Evolutionary conservation across 495 filamentous ascomycete genomes (phyloP).

Genomic region (Penicillium subrubescens): DNA sequence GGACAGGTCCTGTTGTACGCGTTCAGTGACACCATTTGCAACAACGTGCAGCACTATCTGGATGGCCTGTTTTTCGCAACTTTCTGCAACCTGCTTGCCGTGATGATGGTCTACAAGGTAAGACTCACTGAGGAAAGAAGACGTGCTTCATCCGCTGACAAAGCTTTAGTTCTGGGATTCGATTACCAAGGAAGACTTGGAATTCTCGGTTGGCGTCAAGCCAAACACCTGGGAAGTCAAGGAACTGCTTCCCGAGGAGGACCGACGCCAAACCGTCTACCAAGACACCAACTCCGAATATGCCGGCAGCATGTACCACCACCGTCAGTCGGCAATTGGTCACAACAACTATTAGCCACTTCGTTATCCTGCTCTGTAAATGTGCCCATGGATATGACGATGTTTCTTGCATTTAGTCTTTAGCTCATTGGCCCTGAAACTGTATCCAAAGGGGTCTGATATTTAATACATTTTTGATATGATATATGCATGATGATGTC

Average conservation of each 20-base stretch:
- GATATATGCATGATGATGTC: neutral
- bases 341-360: conserved; percentile 34
- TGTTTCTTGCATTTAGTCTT: conserved; percentile 13
- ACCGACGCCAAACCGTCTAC: conserved; percentile 76
- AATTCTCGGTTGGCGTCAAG: conserved; percentile 94
- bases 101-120: conserved; percentile 99
- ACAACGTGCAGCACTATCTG: conserved; percentile 84
- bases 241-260: conserved; percentile 86
- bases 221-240: conserved; percentile 99
- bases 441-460: neutral
- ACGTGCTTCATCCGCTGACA: conserved; percentile 6
- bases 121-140: neutral
- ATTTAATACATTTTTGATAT: conserved; percentile 8
- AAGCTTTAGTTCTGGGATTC: conserved; percentile 92
- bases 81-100: conserved; percentile 87
- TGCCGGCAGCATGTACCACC: conserved; percentile 60
- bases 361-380: conserved; percentile 19
- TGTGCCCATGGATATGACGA: conserved; percentile 24
- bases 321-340: conserved; percentile 43
- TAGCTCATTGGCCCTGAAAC: neutral
- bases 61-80: conserved; percentile 96
- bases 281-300: conserved; percentile 66
- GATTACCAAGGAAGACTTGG: conserved; percentile 96
- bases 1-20: conserved; percentile 94
- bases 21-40: conserved; percentile 83